Conservation (phyloP, 495 filamentous ascomycete genomes). For the Podospora anserina region DNA sequence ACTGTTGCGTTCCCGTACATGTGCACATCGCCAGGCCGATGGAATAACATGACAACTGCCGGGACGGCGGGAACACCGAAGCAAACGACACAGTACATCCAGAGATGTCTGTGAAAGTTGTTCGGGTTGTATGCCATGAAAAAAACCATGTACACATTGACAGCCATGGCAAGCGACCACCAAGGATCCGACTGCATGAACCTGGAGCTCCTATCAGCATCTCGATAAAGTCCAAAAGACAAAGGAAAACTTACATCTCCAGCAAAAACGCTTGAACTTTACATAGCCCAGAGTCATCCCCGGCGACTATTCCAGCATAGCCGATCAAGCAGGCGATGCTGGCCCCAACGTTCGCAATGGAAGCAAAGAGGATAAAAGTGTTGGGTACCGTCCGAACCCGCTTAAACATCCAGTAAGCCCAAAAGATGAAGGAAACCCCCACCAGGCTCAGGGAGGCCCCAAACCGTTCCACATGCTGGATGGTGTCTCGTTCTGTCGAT, state of each 20-base stretch:
- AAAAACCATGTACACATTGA: constrained; percentile 83
- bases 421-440: constrained; percentile 66
- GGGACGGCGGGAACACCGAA: constrained; percentile 75
- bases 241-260: constrained; percentile 44
- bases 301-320: constrained; percentile 51
- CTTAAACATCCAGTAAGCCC: constrained; percentile 60
- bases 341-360: constrained; percentile 74
- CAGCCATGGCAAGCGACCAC: constrained; percentile 73
- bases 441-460: constrained; percentile 61
- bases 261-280: constrained; percentile 76
- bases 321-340: constrained; percentile 74
- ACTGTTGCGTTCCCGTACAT: constrained; percentile 74
- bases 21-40: constrained; percentile 39
- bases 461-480: constrained; percentile 44
- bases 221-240: constrained; percentile 26
- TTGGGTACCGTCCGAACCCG: constrained; percentile 74
- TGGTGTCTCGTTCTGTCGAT: constrained; percentile 27
- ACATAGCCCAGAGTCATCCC: constrained; percentile 57
- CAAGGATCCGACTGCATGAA: constrained; percentile 58
- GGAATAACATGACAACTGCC: constrained; percentile 62
- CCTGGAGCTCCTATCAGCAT: constrained; percentile 43
- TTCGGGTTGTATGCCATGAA: constrained; percentile 66
- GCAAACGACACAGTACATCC: constrained; percentile 65
- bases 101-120: constrained; percentile 63
- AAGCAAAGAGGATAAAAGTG: constrained; percentile 77